Base-by-base conservation (phyloP, 2,329 filamentous ascomycete genomes). In the Biscogniauxia marginata region DNA sequence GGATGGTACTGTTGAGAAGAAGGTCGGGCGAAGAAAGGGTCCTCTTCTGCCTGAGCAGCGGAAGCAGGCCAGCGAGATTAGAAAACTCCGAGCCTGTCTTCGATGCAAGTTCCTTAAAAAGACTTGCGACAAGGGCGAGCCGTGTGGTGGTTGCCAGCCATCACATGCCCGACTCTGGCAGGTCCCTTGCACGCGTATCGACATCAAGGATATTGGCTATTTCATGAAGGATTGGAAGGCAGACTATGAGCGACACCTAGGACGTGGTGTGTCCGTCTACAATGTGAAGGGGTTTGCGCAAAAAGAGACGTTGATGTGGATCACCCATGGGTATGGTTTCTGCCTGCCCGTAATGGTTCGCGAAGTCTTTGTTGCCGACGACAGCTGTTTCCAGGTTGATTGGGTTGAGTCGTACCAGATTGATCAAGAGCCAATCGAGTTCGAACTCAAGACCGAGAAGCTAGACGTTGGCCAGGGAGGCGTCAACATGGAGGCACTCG, bases 151-250 rank as follows among this genome's bases (percentile, higher is more conserved):
- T 49, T 98, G 93, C 79, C 90, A 96, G 77, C 93, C 93, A 50
- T 96, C 93, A 19, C 93, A 98, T 74, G 93, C 93, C 61, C 88
- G 93, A 62, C 82, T 98, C 52, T 98, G 93, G 93, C 93, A 97
- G 77, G 93, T 98, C 46, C 93, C 93, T 59, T 98, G 93, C 81
- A 98, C 93, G 44, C 90, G 93, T 60, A 96, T 97, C 70, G 93
- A 97, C 74, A 98, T 98, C 81, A 97, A 96, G 83, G 93, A 98
- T 69, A 96, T 98, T 68, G 90, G 87, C 46, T 96, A 96, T 75
- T 98, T 98, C 80, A 95, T 97, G 90, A 97, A 97, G 81, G 93
- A 97, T 75, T 98, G 93, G 93, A 96, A 93, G 77, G 93, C 92
- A 46, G 93, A 98, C 73, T 96, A 95, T 68, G 92, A 96, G 77